phyloP scores from a whole-genome alignment of 2,329 filamentous ascomycete species.

The Alternaria sp. region DNA sequence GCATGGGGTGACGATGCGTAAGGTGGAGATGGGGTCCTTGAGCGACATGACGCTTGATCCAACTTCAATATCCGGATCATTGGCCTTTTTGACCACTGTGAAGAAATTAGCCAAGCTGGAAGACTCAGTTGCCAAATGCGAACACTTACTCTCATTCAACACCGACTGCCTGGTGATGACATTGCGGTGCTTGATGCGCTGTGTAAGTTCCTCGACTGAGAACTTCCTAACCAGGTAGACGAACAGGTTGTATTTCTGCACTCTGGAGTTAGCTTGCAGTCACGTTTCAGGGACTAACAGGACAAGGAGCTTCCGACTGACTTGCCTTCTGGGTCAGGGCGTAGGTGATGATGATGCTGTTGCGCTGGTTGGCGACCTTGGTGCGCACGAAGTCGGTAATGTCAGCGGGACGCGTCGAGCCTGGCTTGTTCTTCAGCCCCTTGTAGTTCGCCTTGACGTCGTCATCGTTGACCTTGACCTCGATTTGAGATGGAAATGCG shows the following conservation, averaged over 20 bases:
- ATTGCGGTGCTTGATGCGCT: constrained; percentile 69
- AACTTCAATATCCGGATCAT: constrained; percentile 87
- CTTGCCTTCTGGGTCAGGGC: constrained; percentile 86
- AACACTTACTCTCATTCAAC: constrained; percentile 74
- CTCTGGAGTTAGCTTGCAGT: constrained; percentile 27
- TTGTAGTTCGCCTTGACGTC: constrained; percentile 93
- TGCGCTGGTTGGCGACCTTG: constrained; percentile 72
- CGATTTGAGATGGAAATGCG: constrained; percentile 88
- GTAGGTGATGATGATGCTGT: constrained; percentile 86
- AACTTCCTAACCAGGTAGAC: constrained; percentile 79
- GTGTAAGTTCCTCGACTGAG: constrained; percentile 74
- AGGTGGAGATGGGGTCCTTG: constrained; percentile 89
- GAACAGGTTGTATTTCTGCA: constrained; percentile 62
- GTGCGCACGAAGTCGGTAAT: constrained; percentile 80
- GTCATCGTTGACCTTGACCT: constrained; percentile 86
- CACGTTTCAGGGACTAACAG: constrained; percentile 6
- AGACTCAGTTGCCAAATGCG: not conserved
- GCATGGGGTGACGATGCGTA: constrained; percentile 80
- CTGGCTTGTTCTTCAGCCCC: constrained; percentile 94
- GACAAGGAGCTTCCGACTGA: constrained; percentile 41
- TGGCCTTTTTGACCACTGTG: constrained; percentile 78
- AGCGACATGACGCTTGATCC: constrained; percentile 89
- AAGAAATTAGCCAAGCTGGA: constrained; percentile 14
- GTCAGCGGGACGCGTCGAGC: constrained; percentile 91
- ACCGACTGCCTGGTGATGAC: constrained; percentile 84